Conservation (phyloP, 768 basidiomycete species). For the Tricholomella constricta region DNA sequence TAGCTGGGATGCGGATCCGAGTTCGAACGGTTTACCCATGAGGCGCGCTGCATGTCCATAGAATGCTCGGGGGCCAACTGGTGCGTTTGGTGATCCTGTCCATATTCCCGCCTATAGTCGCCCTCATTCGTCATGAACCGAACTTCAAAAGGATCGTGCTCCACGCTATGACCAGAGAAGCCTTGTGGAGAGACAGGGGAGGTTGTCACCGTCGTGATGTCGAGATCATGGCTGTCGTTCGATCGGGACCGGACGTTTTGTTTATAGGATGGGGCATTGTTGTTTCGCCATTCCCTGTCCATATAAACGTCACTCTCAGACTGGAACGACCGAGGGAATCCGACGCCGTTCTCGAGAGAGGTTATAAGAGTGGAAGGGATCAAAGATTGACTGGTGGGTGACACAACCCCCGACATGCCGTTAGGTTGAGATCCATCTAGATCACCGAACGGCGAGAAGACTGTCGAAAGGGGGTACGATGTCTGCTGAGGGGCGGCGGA, state of each 20-base stretch:
- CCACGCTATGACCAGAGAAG: slow-evolving; percentile 27
- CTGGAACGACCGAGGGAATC: slow-evolving; percentile 48
- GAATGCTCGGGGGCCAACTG: slow-evolving; percentile 20
- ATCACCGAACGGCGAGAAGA: slow-evolving; percentile 61
- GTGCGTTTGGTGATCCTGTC: slow-evolving; percentile 16
- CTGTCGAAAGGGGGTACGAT: slow-evolving; percentile 21
- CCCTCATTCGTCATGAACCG: slow-evolving; percentile 28
- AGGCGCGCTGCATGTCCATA: slow-evolving; percentile 31
- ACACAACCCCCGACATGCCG: slow-evolving; percentile 29
- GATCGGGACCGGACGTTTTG: slow-evolving; percentile 10
- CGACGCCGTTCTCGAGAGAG: slow-evolving; percentile 48
- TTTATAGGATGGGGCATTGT: slow-evolving; percentile 13
- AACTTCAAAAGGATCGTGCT: slow-evolving; percentile 52
- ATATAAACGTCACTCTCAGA: slow-evolving; percentile 54
- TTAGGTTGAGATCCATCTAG: slow-evolving; percentile 25
- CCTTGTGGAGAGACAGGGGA: slow-evolving; percentile 45
- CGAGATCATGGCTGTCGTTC: slow-evolving; percentile 12
- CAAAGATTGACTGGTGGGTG: slow-evolving; percentile 48
- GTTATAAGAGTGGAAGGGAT: slow-evolving; percentile 60
- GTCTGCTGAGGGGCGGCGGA: slow-evolving; percentile 23
- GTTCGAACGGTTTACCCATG: slow-evolving; percentile 31
- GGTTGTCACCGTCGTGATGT: slow-evolving; percentile 28
- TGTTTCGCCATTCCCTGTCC: slow-evolving; percentile 52
- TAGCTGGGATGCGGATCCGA: slow-evolving; percentile 34
- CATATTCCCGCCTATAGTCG: slow-evolving; percentile 14